These are phyloP conservation scores for Phellopilus nigrolimitatus DNA, from an alignment of 1,284 basidiomycete genomes.

Conservation along the genomic window DNA sequence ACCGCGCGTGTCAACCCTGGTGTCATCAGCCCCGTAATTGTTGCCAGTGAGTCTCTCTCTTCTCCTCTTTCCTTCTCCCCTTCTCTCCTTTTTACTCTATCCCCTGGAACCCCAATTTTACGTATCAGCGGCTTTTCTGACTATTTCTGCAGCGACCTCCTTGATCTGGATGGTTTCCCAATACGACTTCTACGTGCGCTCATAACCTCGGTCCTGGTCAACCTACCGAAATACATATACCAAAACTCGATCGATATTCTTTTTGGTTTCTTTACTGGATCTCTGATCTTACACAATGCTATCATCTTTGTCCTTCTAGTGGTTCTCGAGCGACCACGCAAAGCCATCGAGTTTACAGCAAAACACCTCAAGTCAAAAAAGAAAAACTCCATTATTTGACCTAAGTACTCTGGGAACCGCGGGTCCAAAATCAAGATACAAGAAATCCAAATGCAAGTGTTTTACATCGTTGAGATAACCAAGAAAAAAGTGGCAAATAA, in stretches of 20 bases:
- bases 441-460: too few species aligned
- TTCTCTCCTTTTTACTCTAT: conserved; percentile 2
- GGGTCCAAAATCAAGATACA: too few species aligned
- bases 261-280: not conserved
- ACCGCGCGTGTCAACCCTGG: conserved; percentile 65
- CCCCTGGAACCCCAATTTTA: conserved; percentile 11
- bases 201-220: not conserved
- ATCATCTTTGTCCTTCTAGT: too few species aligned
- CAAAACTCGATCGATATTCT: not conserved
- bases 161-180: conserved; percentile 80
- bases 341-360: too few species aligned
- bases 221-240: not conserved
- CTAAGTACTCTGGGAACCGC: too few species aligned
- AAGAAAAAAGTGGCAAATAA: too few species aligned
- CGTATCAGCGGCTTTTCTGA: too few species aligned
- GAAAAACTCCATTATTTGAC: too few species aligned
- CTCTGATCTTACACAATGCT: too few species aligned
- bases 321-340: too few species aligned
- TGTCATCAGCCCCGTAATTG: conserved; percentile 75
- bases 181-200: conserved; percentile 60
- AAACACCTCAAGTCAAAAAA: too few species aligned
- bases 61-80: not conserved
- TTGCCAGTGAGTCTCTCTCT: conserved; percentile 67
- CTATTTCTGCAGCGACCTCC: conserved; percentile 66
- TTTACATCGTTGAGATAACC: too few species aligned